A percentile compares a stretch with the other conserved stretches of the same genome.
phyloP scores from a whole-genome alignment of 331 rosid species.

The Malus hybrid region DNA sequence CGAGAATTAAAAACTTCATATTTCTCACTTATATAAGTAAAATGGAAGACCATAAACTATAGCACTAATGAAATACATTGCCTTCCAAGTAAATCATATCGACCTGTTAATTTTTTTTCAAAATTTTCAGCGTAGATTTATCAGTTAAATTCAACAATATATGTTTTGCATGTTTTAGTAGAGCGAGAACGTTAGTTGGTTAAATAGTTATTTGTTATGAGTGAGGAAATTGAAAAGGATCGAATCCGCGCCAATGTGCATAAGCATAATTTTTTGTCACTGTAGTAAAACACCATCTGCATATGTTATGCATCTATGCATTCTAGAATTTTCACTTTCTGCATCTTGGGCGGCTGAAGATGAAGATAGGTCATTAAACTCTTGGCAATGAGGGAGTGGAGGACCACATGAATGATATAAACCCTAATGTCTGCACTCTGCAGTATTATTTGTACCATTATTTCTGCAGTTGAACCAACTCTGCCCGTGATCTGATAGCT shows the following conservation, averaged over 20 bases:
- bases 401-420: background rate
- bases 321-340: background rate
- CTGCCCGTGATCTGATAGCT: background rate
- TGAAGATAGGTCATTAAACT: background rate
- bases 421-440: background rate
- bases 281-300: too few relatives aligned
- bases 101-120: too few relatives aligned
- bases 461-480: background rate
- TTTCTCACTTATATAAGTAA: too few relatives aligned
- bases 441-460: background rate
- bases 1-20: too few relatives aligned
- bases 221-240: rapidly evolving
- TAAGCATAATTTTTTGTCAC: too few relatives aligned
- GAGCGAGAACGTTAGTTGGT: too few relatives aligned
- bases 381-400: background rate
- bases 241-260: rapidly evolving
- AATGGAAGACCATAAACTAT: too few relatives aligned
- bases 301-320: background rate
- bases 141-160: background rate
- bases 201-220: too few relatives aligned
- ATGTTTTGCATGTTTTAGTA: background rate
- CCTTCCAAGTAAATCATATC: background rate
- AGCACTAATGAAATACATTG: too few relatives aligned
- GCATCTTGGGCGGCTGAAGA: background rate
- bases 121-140: too few relatives aligned